Conservation (phyloP, 1,139 yeast species). For the Hemisphaericaspora subhashii region DNA sequence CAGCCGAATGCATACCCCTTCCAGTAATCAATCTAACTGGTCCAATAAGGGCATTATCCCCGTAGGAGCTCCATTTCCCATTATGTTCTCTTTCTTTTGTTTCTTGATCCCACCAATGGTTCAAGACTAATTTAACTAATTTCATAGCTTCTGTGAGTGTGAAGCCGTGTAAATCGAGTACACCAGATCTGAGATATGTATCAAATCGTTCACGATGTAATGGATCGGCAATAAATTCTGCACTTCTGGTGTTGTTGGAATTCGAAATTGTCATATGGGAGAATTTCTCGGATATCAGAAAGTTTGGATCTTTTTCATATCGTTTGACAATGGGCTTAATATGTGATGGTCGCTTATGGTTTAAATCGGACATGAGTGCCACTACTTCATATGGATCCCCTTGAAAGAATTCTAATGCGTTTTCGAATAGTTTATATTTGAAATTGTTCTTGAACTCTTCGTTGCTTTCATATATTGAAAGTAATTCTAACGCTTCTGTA, state of each 20-base stretch:
- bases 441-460: conserved; percentile 20
- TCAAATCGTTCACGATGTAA: conserved; percentile 4
- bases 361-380: conserved; percentile 19
- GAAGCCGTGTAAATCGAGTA: conserved; percentile 55
- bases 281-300: conserved; percentile 5
- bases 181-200: conserved; percentile 15
- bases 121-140: conserved; percentile 30
- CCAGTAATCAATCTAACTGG: conserved; percentile 55
- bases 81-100: conserved; percentile 34
- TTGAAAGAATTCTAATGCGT: conserved; percentile 37
- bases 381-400: conserved; percentile 39
- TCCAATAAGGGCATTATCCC: conserved; percentile 31
- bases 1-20: conserved; percentile 59
- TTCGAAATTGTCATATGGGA: background rate
- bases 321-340: background rate
- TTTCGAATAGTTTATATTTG: conserved; percentile 31
- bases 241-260: background rate
- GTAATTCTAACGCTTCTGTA: conserved; percentile 20
- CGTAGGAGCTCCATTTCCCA: conserved; percentile 34
- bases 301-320: conserved; percentile 6
- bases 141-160: conserved; percentile 44
- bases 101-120: conserved; percentile 59
- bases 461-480: conserved; percentile 21
- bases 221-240: background rate
- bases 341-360: conserved; percentile 1